A percentile compares a stretch with the other conserved stretches of the same genome.
Conservation (phyloP, 768 basidiomycete genomes). For the Podaxis sp. region DNA sequence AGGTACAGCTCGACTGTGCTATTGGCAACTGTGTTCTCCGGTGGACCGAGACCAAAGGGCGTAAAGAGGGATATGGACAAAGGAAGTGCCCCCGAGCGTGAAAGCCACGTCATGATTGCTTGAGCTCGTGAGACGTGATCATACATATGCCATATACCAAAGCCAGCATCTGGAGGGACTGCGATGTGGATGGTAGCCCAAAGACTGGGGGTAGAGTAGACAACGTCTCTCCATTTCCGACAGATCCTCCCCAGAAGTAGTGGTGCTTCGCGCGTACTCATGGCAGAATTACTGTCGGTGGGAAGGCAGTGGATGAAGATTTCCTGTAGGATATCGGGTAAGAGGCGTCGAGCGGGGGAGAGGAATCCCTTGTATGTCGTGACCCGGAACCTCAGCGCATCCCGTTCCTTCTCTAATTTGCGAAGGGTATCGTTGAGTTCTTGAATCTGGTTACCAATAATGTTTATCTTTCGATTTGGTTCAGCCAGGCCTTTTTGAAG, state of each 20-base stretch:
- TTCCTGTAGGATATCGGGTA: constrained; percentile 17
- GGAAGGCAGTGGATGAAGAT: constrained; percentile 20
- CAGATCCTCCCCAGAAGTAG: constrained; percentile 18
- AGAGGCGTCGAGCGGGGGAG: constrained; percentile 14
- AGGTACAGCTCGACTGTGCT: neutral
- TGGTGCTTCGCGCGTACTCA: constrained; percentile 17
- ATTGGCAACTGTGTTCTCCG: neutral
- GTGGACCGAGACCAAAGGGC: neutral
- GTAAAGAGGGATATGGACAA: constrained; percentile 1
- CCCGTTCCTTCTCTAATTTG: neutral
- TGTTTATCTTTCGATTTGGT: neutral
- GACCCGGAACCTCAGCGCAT: neutral
- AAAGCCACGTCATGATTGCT: constrained; percentile 10
- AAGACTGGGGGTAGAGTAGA: constrained; percentile 13
- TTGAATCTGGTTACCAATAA: neutral
- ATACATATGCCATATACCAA: neutral
- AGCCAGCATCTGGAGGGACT: constrained; percentile 9
- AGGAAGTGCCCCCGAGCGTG: constrained; percentile 7
- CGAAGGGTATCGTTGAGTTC: neutral
- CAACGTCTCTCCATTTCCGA: constrained; percentile 17
- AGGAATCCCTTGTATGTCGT: constrained; percentile 1
- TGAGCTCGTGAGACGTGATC: neutral
- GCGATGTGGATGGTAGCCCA: constrained; percentile 20
- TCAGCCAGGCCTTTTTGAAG: neutral
- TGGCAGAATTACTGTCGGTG: constrained; percentile 16